phyloP scores from a whole-genome alignment of 1,139 yeast genomes.

The Lodderomyces theae region DNA sequence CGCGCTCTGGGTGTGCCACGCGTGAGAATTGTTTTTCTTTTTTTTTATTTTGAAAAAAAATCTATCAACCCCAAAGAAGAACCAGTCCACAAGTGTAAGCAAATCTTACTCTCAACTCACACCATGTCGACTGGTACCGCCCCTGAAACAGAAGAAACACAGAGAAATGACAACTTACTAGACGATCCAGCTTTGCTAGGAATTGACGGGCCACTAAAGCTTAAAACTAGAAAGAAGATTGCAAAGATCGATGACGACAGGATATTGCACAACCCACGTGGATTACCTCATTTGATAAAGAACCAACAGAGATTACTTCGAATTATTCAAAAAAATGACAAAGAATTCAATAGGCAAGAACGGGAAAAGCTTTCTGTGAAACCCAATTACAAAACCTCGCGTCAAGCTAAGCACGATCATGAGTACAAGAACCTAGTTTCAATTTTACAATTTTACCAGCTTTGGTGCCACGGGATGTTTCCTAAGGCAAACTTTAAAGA shows the following conservation, averaged over 20 bases:
- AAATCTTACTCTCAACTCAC: background rate
- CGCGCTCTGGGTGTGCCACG: too few relatives aligned
- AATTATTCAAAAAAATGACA: slow-evolving; percentile 30
- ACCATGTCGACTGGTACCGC: background rate
- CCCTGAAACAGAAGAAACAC: background rate
- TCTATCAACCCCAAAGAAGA: too few relatives aligned
- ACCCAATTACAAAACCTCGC: slow-evolving; percentile 5
- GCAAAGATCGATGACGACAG: slow-evolving; percentile 51
- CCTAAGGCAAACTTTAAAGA: slow-evolving; percentile 79
- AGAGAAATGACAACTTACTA: slow-evolving; percentile 3
- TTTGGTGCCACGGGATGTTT: slow-evolving; percentile 81
- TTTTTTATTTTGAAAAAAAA: too few relatives aligned
- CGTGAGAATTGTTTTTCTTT: too few relatives aligned
- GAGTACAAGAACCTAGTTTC: slow-evolving; percentile 42
- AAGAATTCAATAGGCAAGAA: slow-evolving; percentile 18
- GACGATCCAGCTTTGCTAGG: slow-evolving; percentile 34
- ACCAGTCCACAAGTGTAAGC: too few relatives aligned
- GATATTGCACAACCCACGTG: slow-evolving; percentile 38
- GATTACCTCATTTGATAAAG: slow-evolving; percentile 45
- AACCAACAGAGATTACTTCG: slow-evolving; percentile 35
- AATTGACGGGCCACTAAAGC: slow-evolving; percentile 37
- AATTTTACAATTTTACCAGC: slow-evolving; percentile 65
- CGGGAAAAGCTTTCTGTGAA: slow-evolving; percentile 8
- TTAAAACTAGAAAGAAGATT: slow-evolving; percentile 24
- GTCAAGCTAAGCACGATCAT: slow-evolving; percentile 27